Conservation (phyloP, 768 basidiomycete species). For the Gautieria morchelliformis region DNA sequence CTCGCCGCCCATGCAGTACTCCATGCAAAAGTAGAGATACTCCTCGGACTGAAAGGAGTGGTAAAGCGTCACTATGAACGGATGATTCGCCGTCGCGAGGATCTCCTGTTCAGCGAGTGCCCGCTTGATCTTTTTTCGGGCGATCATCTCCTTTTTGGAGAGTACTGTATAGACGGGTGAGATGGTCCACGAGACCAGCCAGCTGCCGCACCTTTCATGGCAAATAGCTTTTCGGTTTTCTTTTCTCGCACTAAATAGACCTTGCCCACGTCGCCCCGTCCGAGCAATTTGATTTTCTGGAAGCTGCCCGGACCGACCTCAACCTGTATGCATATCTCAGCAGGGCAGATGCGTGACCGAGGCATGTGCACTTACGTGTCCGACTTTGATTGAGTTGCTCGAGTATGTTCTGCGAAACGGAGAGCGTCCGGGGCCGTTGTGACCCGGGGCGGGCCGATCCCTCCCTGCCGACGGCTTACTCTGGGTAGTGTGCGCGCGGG, state of each 20-base stretch:
- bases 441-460: not conserved
- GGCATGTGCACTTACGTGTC: constrained; percentile 46
- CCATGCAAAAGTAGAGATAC: constrained; percentile 98
- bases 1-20: constrained; percentile 99
- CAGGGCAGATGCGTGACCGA: not conserved
- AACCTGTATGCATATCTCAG: constrained; percentile 39
- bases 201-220: constrained; percentile 86
- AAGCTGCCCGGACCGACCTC: constrained; percentile 94
- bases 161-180: constrained; percentile 47
- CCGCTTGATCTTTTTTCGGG: constrained; percentile 98
- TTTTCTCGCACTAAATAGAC: constrained; percentile 98
- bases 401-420: constrained; percentile 93
- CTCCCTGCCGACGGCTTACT: not conserved
- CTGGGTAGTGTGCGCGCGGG: constrained; percentile 8
- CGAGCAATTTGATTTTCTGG: constrained; percentile 94
- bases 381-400: constrained; percentile 93
- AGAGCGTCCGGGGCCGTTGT: constrained; percentile 18
- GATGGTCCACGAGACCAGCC: not conserved
- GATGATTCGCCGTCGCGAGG: constrained; percentile 95
- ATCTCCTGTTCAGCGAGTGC: constrained; percentile 99
- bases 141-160: constrained; percentile 99
- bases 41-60: constrained; percentile 99
- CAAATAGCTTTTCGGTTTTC: constrained; percentile 91
- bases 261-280: constrained; percentile 96
- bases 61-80: constrained; percentile 98